Percentiles rank a stretch among this genome's conserved stretches.
Conservation (phyloP, 306 rosid species). For the Hippophae rhamnoides region DNA sequence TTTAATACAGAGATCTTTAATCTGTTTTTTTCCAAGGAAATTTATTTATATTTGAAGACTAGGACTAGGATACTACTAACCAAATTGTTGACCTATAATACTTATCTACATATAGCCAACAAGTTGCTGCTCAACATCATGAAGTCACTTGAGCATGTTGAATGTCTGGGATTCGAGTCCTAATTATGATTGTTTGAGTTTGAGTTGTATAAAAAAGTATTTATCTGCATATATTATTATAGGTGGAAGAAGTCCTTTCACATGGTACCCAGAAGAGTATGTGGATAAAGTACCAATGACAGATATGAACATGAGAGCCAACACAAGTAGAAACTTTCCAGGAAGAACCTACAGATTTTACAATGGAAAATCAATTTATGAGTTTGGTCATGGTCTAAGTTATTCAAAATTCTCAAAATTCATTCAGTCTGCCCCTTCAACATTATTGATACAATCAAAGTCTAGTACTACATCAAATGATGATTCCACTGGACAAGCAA, state of each 20-base stretch:
- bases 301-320: constrained; percentile 78
- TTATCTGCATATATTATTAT: background rate
- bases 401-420: constrained; percentile 44
- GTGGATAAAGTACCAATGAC: constrained; percentile 61
- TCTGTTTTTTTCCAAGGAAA: too few species aligned
- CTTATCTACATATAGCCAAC: too few species aligned
- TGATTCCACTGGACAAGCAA: constrained; percentile 10
- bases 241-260: constrained; percentile 66
- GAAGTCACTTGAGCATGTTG: too few species aligned
- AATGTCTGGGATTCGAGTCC: too few species aligned
- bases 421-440: constrained; percentile 39
- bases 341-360: constrained; percentile 72
- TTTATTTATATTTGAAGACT: too few species aligned
- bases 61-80: too few species aligned
- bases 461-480: constrained; percentile 9
- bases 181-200: too few species aligned
- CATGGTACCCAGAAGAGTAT: constrained; percentile 69
- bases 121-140: too few species aligned
- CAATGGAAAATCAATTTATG: constrained; percentile 40
- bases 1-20: too few species aligned
- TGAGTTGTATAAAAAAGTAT: too few species aligned
- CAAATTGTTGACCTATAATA: too few species aligned
- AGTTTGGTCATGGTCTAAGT: constrained; percentile 62
- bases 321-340: constrained; percentile 39
- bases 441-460: constrained; percentile 22